Evolutionary conservation across 164 flowering plant species (phyloP), one percentile per base, ranked within the genome.

Genomic region (Macadamia integrifolia): DNA sequence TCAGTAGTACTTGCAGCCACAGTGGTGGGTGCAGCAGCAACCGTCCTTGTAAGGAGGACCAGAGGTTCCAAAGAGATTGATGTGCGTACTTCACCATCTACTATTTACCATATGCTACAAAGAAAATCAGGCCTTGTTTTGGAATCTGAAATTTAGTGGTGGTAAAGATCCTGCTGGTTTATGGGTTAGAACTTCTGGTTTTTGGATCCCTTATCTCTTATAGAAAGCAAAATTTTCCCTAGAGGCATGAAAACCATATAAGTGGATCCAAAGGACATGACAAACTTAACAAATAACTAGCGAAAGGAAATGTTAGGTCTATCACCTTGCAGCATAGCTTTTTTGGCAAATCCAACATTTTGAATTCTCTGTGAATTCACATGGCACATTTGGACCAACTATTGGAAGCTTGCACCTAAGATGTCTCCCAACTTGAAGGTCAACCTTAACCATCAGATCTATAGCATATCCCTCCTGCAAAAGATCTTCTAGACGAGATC

Each of bases 11-110:
- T 91, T 75, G 92, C 98, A 44, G 94, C 90, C 0, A 75, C 90
- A 11, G 80, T 88, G 62, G 97, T 89, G n/a, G 97, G 97, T 66
- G 86, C 85, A 63, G 97, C 98, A 60, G 87, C 97, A 40, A 84
- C 89, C 29, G 32, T 85, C 64, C 87, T 91, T 49, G 67, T 64
- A 9, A 82, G 68, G 78, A 89, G 81, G 76, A 84, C 65, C 31
- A 83, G 83, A 79, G 72, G 79, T 57, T 72, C 88, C 17, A 77
- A 84, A 76, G 69, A 53, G 71, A 61, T 74, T 65, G 83, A 84
- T 82, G 98, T 92, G 49, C 18, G 84, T 74, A 64, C 58, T 66
- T 61, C 31, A 40, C 32, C 58, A 23, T 40, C 10, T 43, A 57
- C 35, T 50, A n/a, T 11, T 44, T 35, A 5, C 40, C 5, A 35